A percentile compares a stretch with the other conserved stretches of the same genome.
phyloP scores from a whole-genome alignment of 305 asterid species.

The Stenogyne calaminthoides region DNA sequence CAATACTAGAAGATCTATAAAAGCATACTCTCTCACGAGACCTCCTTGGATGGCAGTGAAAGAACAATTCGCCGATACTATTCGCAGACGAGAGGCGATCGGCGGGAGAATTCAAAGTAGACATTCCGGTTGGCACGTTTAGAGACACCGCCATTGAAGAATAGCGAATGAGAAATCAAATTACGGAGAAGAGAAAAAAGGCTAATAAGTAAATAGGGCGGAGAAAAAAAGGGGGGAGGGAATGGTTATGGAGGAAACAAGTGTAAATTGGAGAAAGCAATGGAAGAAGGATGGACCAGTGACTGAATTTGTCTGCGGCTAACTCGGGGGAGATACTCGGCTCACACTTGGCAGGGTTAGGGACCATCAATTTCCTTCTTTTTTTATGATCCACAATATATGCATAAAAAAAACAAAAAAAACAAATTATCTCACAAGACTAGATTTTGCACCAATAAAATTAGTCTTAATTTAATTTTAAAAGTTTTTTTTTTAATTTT shows the following conservation, averaged over 20 bases:
- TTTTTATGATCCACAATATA: background rate
- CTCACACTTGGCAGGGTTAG: slow-evolving; percentile 28
- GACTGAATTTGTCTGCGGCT: background rate
- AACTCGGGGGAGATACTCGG: slow-evolving; percentile 4
- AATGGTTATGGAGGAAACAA: background rate
- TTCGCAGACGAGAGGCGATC: slow-evolving; percentile 42
- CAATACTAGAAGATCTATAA: slow-evolving; percentile 22
- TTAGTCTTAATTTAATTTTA: too few species aligned
- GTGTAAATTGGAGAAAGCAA: background rate
- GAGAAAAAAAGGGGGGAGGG: background rate
- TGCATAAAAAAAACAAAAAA: too few species aligned
- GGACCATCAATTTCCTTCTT: slow-evolving; percentile 15
- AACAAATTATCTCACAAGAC: too few species aligned
- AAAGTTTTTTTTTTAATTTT: too few species aligned
- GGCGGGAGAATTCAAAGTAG: slow-evolving; percentile 31
- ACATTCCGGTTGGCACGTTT: slow-evolving; percentile 39
- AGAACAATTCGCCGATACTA: slow-evolving; percentile 36
- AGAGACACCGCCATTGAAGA: slow-evolving; percentile 42
- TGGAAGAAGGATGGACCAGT: background rate
- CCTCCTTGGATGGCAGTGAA: slow-evolving; percentile 25
- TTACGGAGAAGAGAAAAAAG: background rate
- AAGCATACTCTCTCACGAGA: slow-evolving; percentile 10
- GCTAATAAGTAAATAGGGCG: background rate
- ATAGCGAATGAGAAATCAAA: background rate
- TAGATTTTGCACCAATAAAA: too few species aligned